phyloP scores from a whole-genome alignment of 2,329 filamentous ascomycete genomes.

The Penicillium sp. region DNA sequence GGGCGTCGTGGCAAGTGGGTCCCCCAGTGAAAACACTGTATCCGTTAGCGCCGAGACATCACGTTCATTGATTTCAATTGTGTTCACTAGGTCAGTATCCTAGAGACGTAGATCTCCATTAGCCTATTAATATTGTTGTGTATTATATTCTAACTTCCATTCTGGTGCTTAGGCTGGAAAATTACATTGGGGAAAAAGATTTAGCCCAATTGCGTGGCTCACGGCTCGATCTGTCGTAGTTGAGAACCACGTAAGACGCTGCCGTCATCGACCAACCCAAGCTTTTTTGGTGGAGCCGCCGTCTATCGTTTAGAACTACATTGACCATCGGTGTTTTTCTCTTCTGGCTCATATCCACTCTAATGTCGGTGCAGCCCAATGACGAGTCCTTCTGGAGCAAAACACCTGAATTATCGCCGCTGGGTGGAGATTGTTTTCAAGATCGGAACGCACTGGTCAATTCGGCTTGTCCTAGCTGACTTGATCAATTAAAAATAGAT shows the following conservation, averaged over 20 bases:
- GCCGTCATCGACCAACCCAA: slow-evolving; percentile 17
- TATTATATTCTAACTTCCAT: neutral
- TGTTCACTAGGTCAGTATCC: neutral
- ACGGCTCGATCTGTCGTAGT: slow-evolving; percentile 15
- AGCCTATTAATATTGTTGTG: neutral
- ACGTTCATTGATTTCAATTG: neutral
- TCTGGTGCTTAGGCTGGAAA: neutral
- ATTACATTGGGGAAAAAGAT: neutral
- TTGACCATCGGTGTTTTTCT: neutral
- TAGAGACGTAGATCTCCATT: neutral
- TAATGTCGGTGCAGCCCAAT: neutral
- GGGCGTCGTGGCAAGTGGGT: slow-evolving; percentile 7
- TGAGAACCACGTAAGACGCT: slow-evolving; percentile 12
- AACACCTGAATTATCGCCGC: slow-evolving; percentile 4
- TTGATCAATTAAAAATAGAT: slow-evolving; percentile 13
- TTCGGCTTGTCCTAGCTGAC: slow-evolving; percentile 2
- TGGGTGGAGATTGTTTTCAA: slow-evolving; percentile 3
- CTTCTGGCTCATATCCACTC: neutral
- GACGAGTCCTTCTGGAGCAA: neutral
- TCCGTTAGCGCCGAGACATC: neutral
- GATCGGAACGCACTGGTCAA: slow-evolving; percentile 8
- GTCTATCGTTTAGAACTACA: neutral
- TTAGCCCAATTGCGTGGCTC: slow-evolving; percentile 10
- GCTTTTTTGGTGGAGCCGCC: slow-evolving; percentile 13
- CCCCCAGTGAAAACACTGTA: neutral